Evolutionary conservation across 192 early-diverging fungal species (phyloP), one percentile per base, ranked within the genome.

Genomic region (Mortierella claussenii): DNA sequence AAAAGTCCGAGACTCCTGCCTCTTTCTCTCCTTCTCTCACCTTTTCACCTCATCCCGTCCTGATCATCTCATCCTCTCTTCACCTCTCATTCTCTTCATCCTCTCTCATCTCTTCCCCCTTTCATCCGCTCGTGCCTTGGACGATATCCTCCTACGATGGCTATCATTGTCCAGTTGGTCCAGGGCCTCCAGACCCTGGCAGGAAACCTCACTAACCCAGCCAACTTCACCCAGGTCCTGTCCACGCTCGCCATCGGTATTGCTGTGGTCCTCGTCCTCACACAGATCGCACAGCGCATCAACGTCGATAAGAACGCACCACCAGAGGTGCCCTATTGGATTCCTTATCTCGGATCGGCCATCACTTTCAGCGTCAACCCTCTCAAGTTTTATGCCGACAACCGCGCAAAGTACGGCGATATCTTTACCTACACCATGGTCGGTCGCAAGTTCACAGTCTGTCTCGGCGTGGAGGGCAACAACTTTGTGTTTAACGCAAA

Each of bases 401-500:
- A 91, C 86, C 91, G 91, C 75, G 84, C 89, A 75, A 84, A 84
- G 75, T 89, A 95, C 68, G 96, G 96, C 76, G 94, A 97, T 85
- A 82, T 88, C 55, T 99, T 93, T 80, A 96, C 96, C 6, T 97
- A 96, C 69, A 83, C 90, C 18, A 93, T 99, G 94, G 87, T 97
- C 76, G 96, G 96, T 49, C 90, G 89, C 69, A 87, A 86, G 47
- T 92, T 98, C 86, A 96, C 96, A 2, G 89, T 92, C 50, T 93
- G 91, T 69, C 81, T 98, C 32, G 94, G 93, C 40, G 82, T 90
- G 8, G 96, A 97, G 62, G 97, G 96, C 68, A 98, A 97, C 87
- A 88, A 97, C 87, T 96, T 97, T 81, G 88, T 97, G 8, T 97
- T 99, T 82, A 99, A 99, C 88, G 90, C 89, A 50, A 94, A 93